These are phyloP conservation scores for Phyllostachys edulis DNA, from an alignment of 176 grass and related monocot genomes.

Conservation along the genomic window DNA sequence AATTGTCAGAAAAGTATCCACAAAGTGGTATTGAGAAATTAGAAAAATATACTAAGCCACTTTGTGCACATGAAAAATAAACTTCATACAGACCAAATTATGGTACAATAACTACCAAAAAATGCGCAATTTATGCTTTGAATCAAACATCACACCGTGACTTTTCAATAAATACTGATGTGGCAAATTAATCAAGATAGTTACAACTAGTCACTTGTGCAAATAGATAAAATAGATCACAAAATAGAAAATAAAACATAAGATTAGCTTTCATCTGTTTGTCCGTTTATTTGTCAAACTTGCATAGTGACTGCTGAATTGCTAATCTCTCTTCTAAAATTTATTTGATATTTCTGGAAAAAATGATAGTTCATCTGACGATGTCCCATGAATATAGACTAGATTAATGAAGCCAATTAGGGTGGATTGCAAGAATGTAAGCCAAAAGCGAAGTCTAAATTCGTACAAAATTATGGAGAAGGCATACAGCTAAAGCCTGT, in stretches of 20 bases:
- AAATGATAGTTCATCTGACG: not conserved
- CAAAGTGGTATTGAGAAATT: not conserved
- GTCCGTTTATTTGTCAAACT: not conserved
- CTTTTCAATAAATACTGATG: not conserved
- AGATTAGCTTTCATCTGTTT: not conserved
- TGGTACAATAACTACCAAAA: not conserved
- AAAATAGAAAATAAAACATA: not conserved
- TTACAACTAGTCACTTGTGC: not conserved
- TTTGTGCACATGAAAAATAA: not conserved
- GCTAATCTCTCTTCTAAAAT: not conserved
- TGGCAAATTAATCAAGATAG: not conserved
- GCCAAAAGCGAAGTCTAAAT: not conserved
- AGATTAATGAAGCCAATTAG: not conserved
- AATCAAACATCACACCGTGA: not conserved
- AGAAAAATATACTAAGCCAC: not conserved
- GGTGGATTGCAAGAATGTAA: not conserved
- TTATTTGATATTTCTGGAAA: not conserved
- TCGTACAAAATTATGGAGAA: not conserved
- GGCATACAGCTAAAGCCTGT: not conserved
- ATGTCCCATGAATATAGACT: not conserved
- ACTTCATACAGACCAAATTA: not conserved
- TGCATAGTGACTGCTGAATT: not conserved
- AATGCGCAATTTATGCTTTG: not conserved
- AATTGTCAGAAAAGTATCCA: not conserved
- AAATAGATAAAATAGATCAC: not conserved